These are phyloP conservation scores for Mimosa pudica DNA, from an alignment of 306 rosid species.

Conservation along the genomic window DNA sequence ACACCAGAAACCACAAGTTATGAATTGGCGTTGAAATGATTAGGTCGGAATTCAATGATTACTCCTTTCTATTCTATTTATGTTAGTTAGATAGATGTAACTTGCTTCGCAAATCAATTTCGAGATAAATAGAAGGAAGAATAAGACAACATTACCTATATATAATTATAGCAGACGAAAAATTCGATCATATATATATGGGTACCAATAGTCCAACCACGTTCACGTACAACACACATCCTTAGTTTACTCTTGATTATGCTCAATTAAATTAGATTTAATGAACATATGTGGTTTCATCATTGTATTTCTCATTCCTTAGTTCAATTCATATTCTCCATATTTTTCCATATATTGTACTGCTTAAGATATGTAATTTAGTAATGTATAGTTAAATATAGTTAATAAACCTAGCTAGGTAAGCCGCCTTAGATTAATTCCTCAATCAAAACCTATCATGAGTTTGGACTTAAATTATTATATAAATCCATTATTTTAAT, in stretches of 20 bases:
- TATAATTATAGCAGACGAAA: constrained; percentile 24
- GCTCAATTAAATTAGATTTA: not conserved
- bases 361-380: too few species aligned
- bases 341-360: not conserved
- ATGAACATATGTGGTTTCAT: not conserved
- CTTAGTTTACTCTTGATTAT: not conserved
- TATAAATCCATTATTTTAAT: not conserved
- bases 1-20: constrained; percentile 12
- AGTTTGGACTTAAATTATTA: not conserved
- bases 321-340: constrained; percentile 7
- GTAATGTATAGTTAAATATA: not conserved
- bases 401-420: not conserved
- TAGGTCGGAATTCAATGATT: constrained; percentile 19
- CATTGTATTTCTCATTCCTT: constrained; percentile 2
- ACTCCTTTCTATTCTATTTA: not conserved
- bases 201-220: not conserved
- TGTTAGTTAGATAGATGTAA: not conserved
- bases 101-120: not conserved
- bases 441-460: not conserved
- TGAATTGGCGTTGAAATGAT: constrained; percentile 26
- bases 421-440: not conserved
- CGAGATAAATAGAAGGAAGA: not conserved
- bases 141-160: constrained; percentile 4
- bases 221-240: not conserved
- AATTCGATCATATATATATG: not conserved